Base-by-base conservation (phyloP, 768 basidiomycete species). In the Amanita polypyramis region DNA sequence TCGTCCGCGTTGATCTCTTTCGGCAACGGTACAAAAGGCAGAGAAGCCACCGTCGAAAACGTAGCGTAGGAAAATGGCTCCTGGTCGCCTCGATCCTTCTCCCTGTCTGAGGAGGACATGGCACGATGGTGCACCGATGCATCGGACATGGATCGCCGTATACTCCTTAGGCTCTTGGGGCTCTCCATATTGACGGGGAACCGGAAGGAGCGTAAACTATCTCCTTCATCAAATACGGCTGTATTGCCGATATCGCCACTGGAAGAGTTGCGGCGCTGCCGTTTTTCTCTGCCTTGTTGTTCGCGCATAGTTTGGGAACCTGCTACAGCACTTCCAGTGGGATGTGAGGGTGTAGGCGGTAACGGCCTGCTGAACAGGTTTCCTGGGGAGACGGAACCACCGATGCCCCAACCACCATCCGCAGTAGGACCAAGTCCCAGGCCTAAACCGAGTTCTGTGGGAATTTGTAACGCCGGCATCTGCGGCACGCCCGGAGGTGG, bases 251-350 rank as follows among this genome's bases (percentile, higher is more conserved):
- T 7, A 35, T 49, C 47, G 10, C 67, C 68, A 8, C 58, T 59
- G 27, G 59, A 63, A 4, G 82, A 77, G 21, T 67, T 74, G 38
- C 78, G 70, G 11, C 85, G 74, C 51, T 77, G 82, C 51, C 87
- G 72, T 63, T 92, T 91, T 65, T 92, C 87, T 47, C 88, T 72
- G 14, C 89, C 89, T 63, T 91, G 86, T 7, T 39, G 40, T 5
- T 34, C 32, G 21, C 32, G 47, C 35, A 40, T 37, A 5, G 36
- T 34, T 27, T 46, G 34, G 12, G 23, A 27, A 7, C 25, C 42
- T n/a, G 4, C 5, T 44, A n/a, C n/a, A n/a, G n/a, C n/a, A n/a
- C 15, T 8, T 12, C 20, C 29, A 2, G 67, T 66, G 4, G 71
- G 70, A 17, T 69, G 66, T 9, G 68, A 61, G 25, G 53, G 49